Percentiles rank a stretch among this genome's conserved stretches.
Conservation (phyloP, 345 rosid genomes). For the Hibiscus trionum region DNA sequence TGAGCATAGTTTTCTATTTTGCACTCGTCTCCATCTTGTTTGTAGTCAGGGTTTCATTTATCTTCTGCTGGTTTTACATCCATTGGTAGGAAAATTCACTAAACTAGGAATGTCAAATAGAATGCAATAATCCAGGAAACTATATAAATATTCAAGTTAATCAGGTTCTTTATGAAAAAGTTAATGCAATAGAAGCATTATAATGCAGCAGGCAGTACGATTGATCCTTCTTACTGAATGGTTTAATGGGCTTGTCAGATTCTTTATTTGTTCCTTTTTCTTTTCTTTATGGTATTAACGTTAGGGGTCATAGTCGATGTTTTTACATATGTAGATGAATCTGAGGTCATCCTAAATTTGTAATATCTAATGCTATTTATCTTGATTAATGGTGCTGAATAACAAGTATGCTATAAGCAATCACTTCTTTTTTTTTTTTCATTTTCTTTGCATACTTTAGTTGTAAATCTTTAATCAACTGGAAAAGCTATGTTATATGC, state of each 20-base stretch:
- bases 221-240: neutral
- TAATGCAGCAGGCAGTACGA: too few relatives aligned
- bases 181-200: neutral
- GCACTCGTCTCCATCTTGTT: neutral
- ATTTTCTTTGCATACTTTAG: too few relatives aligned
- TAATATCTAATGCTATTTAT: too few relatives aligned
- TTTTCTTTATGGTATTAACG: neutral
- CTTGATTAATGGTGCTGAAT: too few relatives aligned
- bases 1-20: conserved; percentile 24
- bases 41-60: neutral
- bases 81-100: too few relatives aligned
- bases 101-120: neutral
- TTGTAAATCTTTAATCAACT: too few relatives aligned
- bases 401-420: too few relatives aligned
- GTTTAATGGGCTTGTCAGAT: neutral
- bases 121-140: neutral
- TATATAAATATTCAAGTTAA: neutral
- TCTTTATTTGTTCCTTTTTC: neutral
- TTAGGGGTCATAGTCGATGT: neutral
- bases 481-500: neutral
- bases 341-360: neutral
- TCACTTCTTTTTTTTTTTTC: too few relatives aligned
- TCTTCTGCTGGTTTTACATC: neutral
- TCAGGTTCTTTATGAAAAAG: neutral
- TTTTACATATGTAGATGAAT: neutral